Conservation (phyloP, 331 rosid species). For the Malus hybrid region DNA sequence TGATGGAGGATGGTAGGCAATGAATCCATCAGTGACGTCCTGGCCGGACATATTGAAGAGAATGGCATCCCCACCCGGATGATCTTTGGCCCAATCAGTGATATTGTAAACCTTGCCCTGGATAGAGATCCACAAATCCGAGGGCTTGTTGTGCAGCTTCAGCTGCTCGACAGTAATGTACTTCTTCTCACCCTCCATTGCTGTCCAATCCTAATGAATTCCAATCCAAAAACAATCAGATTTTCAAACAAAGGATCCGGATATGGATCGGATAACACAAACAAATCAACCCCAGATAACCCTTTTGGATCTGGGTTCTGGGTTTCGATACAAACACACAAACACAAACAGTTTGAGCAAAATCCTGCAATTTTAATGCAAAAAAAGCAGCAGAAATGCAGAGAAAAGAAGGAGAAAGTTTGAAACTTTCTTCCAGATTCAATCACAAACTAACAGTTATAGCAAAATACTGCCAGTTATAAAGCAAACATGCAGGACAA, state of each 20-base stretch:
- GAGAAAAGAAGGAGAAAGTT: neutral
- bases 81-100: conserved; percentile 47
- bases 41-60: conserved; percentile 46
- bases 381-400: neutral
- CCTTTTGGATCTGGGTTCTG: neutral
- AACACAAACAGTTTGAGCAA: neutral
- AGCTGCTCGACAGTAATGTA: conserved; percentile 60
- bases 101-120: conserved; percentile 63
- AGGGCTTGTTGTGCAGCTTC: conserved; percentile 46
- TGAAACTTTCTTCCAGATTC: neutral
- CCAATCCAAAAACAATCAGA: neutral
- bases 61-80: conserved; percentile 61
- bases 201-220: neutral
- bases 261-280: neutral
- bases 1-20: conserved; percentile 64
- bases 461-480: neutral
- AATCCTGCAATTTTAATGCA: neutral
- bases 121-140: conserved; percentile 69
- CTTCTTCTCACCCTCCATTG: conserved; percentile 56
- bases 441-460: neutral
- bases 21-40: conserved; percentile 67
- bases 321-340: neutral
- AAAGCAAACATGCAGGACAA: neutral
- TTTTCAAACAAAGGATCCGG: neutral
- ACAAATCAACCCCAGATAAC: neutral